These are phyloP conservation scores for Aspergillus sclerotioniger DNA, from an alignment of 495 filamentous ascomycete species.

Conservation along the genomic window DNA sequence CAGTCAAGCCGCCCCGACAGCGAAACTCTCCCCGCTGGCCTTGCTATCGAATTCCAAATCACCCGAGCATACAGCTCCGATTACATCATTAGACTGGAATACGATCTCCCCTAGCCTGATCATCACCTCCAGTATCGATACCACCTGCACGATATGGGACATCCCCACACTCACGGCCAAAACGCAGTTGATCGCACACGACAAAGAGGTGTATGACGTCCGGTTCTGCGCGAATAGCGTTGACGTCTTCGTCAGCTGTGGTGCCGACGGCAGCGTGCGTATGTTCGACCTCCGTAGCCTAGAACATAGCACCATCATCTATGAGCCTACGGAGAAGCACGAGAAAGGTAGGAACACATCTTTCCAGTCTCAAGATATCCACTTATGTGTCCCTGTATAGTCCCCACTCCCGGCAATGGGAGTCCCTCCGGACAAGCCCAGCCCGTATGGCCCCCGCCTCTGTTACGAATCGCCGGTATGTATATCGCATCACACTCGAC, in stretches of 20 bases:
- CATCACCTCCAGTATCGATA: constrained; percentile 98
- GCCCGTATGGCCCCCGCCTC: constrained; percentile 75
- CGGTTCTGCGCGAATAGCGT: constrained; percentile 94
- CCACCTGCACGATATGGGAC: constrained; percentile 99
- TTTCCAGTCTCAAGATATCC: neutral
- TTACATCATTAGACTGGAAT: constrained; percentile 98
- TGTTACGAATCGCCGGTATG: constrained; percentile 76
- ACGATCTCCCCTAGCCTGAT: constrained; percentile 92
- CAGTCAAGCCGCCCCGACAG: constrained; percentile 61
- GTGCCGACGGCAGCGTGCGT: constrained; percentile 93
- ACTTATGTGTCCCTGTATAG: neutral
- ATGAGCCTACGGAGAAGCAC: constrained; percentile 88
- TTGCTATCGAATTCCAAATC: constrained; percentile 97
- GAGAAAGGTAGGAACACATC: constrained; percentile 63
- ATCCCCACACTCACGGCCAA: constrained; percentile 97
- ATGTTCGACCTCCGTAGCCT: constrained; percentile 98
- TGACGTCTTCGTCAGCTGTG: constrained; percentile 96
- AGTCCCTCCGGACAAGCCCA: constrained; percentile 62
- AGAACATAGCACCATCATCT: constrained; percentile 98
- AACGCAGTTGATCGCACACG: constrained; percentile 96
- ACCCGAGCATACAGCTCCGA: constrained; percentile 92
- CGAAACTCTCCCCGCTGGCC: constrained; percentile 90
- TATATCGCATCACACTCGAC: neutral
- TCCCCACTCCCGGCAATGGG: constrained; percentile 46
- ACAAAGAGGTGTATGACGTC: constrained; percentile 99